Percentiles rank a stretch among this genome's conserved stretches.
phyloP scores from a whole-genome alignment of 1,284 basidiomycete species.

The Malassezia obtusa region DNA sequence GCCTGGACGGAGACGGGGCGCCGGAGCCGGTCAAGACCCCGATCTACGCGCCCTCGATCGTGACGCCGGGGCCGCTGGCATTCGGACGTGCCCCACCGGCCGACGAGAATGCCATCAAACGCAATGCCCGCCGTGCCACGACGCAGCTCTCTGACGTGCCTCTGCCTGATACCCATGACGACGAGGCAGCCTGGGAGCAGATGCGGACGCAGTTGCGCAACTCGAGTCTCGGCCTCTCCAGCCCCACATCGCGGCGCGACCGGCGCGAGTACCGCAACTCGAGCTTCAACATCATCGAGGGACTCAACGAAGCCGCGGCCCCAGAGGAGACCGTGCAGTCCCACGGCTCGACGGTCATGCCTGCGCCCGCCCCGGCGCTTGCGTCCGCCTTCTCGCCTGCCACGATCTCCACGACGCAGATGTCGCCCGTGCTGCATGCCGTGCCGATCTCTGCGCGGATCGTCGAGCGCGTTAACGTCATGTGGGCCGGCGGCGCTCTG shows the following conservation, averaged over 20 bases:
- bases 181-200: conserved; percentile 51
- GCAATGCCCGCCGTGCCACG: conserved; percentile 22
- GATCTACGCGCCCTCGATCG: background rate
- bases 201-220: conserved; percentile 51
- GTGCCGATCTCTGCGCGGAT: background rate
- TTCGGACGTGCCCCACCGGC: background rate
- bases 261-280: conserved; percentile 13
- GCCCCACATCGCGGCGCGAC: conserved; percentile 6
- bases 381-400: background rate
- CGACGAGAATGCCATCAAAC: conserved; percentile 28
- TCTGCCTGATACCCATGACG: conserved; percentile 50
- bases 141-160: conserved; percentile 49
- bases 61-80: background rate
- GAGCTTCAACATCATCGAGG: background rate
- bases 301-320: background rate
- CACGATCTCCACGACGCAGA: background rate
- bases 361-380: background rate
- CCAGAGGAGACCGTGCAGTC: background rate
- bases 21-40: too few relatives aligned
- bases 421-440: background rate
- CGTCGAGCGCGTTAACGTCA: conserved; percentile 52
- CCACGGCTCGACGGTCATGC: background rate
- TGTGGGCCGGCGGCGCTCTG: conserved; percentile 49
- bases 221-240: background rate
- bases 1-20: too few relatives aligned